A percentile compares a stretch with the other conserved stretches of the same genome.
These are phyloP conservation scores for Calonectria hongkongensis DNA, from an alignment of 2,329 filamentous ascomycete species.

Conservation along the genomic window DNA sequence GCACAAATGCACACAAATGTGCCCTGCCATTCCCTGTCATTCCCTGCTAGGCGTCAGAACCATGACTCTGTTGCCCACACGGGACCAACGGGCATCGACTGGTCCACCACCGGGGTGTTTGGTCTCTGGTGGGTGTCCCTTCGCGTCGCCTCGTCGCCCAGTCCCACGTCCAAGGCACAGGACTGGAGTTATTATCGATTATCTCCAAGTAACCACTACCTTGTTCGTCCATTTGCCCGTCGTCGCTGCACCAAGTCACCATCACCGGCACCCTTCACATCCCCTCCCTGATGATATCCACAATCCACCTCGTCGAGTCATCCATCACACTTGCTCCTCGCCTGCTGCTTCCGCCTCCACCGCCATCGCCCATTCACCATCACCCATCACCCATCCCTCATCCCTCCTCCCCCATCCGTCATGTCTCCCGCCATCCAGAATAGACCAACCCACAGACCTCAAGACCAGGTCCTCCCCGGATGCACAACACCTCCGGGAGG, in stretches of 20 bases:
- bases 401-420: slow-evolving; percentile 20
- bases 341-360: not conserved
- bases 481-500: slow-evolving; percentile 22
- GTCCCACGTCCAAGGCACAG: slow-evolving; percentile 13
- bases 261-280: slow-evolving; percentile 32
- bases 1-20: slow-evolving; percentile 28
- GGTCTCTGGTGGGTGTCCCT: slow-evolving; percentile 6
- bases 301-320: slow-evolving; percentile 23
- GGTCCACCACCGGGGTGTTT: slow-evolving; percentile 26
- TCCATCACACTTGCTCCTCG: slow-evolving; percentile 23
- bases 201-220: slow-evolving; percentile 27
- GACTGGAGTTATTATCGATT: slow-evolving; percentile 26
- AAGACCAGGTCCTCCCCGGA: slow-evolving; percentile 33
- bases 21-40: slow-evolving; percentile 13
- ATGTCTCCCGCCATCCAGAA: slow-evolving; percentile 21
- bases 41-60: slow-evolving; percentile 22
- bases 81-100: slow-evolving; percentile 27
- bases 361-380: slow-evolving; percentile 31
- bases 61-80: slow-evolving; percentile 7
- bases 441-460: slow-evolving; percentile 21
- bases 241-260: slow-evolving; percentile 12
- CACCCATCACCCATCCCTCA: not conserved
- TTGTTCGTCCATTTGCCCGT: not conserved
- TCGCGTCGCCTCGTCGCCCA: slow-evolving; percentile 17
- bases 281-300: slow-evolving; percentile 30